Evolutionary conservation across 768 basidiomycete species (phyloP).

Genomic region (Boletus eberwhitei): DNA sequence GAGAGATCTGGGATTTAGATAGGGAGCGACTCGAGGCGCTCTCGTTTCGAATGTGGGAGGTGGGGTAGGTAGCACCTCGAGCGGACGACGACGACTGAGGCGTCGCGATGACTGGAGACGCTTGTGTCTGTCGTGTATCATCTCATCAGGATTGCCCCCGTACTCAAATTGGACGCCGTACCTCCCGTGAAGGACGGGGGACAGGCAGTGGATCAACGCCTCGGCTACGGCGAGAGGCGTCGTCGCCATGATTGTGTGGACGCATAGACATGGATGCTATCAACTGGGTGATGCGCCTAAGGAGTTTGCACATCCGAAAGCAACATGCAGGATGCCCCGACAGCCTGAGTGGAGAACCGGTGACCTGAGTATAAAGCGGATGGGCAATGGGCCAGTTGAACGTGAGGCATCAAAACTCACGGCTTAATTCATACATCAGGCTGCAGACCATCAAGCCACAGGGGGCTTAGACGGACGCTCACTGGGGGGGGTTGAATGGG

Average conservation of each 20-base stretch:
- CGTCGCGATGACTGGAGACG: background rate
- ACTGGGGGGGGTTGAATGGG: background rate
- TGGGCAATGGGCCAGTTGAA: conserved; percentile 7
- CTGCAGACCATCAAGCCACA: background rate
- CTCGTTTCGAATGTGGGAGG: background rate
- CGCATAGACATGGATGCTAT: conserved; percentile 7
- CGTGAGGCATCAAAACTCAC: background rate
- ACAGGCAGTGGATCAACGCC: background rate
- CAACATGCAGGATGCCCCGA: conserved; percentile 6
- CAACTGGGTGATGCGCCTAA: conserved; percentile 7
- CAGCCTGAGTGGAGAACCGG: background rate
- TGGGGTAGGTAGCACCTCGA: too few relatives aligned
- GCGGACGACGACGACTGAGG: too few relatives aligned
- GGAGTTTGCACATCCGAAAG: conserved; percentile 14
- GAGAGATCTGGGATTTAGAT: background rate
- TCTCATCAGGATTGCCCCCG: background rate
- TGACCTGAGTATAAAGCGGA: conserved; percentile 5
- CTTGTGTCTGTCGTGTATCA: background rate
- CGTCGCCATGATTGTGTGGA: background rate
- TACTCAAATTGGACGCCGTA: background rate
- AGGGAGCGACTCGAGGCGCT: background rate
- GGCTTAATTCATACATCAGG: conserved; percentile 10
- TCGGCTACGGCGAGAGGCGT: background rate
- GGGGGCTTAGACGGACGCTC: background rate
- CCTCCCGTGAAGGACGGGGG: conserved; percentile 7